phyloP scores from a whole-genome alignment of 1,139 yeast genomes.

The Protomyces inundatus region DNA sequence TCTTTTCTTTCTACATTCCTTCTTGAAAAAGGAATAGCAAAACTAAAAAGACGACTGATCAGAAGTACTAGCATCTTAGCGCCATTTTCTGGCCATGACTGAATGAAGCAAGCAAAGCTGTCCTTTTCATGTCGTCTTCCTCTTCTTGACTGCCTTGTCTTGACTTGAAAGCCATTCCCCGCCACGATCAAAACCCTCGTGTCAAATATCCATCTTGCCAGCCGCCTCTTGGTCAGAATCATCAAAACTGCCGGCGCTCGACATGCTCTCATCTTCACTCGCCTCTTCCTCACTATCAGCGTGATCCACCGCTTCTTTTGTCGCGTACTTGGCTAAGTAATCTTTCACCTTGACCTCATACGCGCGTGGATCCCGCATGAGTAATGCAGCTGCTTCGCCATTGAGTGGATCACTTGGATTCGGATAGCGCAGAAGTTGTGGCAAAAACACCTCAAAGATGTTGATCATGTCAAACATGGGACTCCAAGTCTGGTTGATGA shows the following conservation, averaged over 20 bases:
- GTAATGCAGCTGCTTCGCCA: constrained; percentile 80
- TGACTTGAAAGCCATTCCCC: background rate
- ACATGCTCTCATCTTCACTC: constrained; percentile 43
- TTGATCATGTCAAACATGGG: constrained; percentile 89
- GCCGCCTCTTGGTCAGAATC: constrained; percentile 48
- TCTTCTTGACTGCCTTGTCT: too few relatives aligned
- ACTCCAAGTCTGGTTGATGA: constrained; percentile 96
- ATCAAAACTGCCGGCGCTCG: constrained; percentile 44
- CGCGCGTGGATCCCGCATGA: constrained; percentile 62
- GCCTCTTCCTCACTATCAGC: constrained; percentile 35
- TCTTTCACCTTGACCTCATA: constrained; percentile 64
- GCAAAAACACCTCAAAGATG: constrained; percentile 87
- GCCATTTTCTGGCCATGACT: too few relatives aligned
- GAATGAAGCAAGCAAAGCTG: too few relatives aligned
- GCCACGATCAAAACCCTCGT: background rate
- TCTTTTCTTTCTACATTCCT: too few relatives aligned
- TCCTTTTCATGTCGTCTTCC: too few relatives aligned
- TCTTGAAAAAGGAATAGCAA: too few relatives aligned
- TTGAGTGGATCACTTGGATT: constrained; percentile 93
- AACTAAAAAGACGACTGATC: too few relatives aligned
- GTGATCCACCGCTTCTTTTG: constrained; percentile 41
- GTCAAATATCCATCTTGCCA: constrained; percentile 40
- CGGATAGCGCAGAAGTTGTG: constrained; percentile 86
- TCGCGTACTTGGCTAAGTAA: constrained; percentile 73
- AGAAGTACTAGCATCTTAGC: too few relatives aligned